Percentiles rank a stretch among this genome's conserved stretches.
Evolutionary conservation across 139 green algal genomes (phyloP).

Genomic region (Protoeuglena noctilucae): DNA sequence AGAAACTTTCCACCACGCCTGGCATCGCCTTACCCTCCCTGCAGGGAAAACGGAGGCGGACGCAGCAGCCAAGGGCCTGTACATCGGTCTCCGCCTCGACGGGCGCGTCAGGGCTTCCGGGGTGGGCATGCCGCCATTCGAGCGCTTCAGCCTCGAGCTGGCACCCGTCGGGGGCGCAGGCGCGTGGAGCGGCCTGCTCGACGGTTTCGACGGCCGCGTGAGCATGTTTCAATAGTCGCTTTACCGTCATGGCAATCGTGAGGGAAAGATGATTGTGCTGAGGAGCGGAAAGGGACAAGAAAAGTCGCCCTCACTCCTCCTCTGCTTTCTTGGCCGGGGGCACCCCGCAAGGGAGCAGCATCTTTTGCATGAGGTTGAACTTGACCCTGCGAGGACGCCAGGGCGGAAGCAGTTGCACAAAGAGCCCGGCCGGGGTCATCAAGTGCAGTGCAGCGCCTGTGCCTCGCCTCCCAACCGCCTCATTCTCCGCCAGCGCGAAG

Average conservation of each 20-base stretch:
- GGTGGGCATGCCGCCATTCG: constrained; percentile 37
- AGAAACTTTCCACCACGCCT: too few species aligned
- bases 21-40: too few species aligned
- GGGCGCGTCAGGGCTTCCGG: constrained; percentile 49
- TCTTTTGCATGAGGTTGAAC: constrained; percentile 82
- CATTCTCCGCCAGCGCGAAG: constrained; percentile 85
- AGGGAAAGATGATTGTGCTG: background rate
- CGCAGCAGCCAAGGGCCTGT: constrained; percentile 29
- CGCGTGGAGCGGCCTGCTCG: constrained; percentile 41
- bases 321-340: constrained; percentile 46
- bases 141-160: constrained; percentile 34
- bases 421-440: too few species aligned
- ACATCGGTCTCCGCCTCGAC: constrained; percentile 54
- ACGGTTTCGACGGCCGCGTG: constrained; percentile 57
- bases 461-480: constrained; percentile 86
- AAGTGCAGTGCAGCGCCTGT: too few species aligned
- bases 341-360: constrained; percentile 77
- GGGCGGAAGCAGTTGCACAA: too few species aligned
- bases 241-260: background rate
- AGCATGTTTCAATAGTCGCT: background rate
- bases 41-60: constrained; percentile 19
- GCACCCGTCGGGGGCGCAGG: constrained; percentile 36
- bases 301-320: too few species aligned
- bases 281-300: too few species aligned
- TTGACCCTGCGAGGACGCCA: too few species aligned